Evolutionary conservation across 2,329 filamentous ascomycete genomes (phyloP).

Genomic region (Phaeoacremonium minimum): DNA sequence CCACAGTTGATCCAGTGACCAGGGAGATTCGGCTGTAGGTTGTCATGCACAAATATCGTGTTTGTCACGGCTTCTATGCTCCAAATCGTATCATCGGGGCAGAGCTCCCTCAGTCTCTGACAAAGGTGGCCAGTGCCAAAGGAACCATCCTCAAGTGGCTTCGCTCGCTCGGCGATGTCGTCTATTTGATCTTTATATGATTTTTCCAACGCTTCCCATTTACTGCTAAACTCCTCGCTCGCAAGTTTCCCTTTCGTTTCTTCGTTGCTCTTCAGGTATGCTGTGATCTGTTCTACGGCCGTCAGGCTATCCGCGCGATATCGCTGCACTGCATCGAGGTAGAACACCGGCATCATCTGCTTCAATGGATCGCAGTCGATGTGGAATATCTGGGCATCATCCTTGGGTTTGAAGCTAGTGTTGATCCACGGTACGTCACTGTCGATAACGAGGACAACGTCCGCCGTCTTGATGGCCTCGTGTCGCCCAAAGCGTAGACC

Average conservation of each 20-base stretch:
- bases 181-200: constrained; percentile 56
- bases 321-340: constrained; percentile 60
- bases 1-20: constrained; percentile 50
- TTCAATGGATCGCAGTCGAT: constrained; percentile 64
- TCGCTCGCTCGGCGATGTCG: constrained; percentile 50
- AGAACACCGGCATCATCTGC: constrained; percentile 70
- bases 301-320: constrained; percentile 63
- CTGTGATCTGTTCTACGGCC: constrained; percentile 65
- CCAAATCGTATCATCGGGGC: constrained; percentile 58
- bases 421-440: constrained; percentile 93
- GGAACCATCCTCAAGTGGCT: constrained; percentile 57
- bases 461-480: constrained; percentile 68
- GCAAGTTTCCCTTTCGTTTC: constrained; percentile 34
- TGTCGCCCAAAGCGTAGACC: constrained; percentile 73
- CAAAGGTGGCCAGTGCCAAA: constrained; percentile 50
- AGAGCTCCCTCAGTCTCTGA: constrained; percentile 25
- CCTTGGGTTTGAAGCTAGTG: constrained; percentile 59
- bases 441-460: constrained; percentile 80
- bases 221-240: constrained; percentile 27
- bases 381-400: constrained; percentile 54
- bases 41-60: constrained; percentile 61
- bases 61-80: constrained; percentile 73
- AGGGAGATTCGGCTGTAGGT: constrained; percentile 55
- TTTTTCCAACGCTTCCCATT: constrained; percentile 51
- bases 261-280: constrained; percentile 47